These are phyloP conservation scores for Colletotrichum liriopes DNA, from an alignment of 2,329 filamentous ascomycete genomes.

Conservation along the genomic window DNA sequence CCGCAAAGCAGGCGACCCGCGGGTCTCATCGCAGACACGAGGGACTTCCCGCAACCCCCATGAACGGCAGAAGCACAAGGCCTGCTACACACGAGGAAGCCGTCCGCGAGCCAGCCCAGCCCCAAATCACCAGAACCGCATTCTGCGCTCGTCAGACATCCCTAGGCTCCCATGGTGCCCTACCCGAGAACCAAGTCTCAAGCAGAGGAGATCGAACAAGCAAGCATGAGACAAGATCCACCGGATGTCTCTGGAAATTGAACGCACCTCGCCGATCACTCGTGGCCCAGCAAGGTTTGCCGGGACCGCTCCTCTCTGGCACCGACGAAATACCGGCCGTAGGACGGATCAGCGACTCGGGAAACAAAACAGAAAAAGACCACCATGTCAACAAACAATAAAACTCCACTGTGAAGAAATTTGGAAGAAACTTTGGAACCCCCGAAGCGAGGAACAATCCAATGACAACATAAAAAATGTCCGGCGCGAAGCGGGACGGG, in stretches of 20 bases:
- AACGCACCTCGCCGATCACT: slow-evolving; percentile 4
- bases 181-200: background rate
- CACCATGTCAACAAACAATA: background rate
- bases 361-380: background rate
- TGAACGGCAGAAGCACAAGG: too few species aligned
- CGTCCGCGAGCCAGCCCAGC: background rate
- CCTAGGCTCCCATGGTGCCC: background rate
- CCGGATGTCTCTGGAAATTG: background rate
- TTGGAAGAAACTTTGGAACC: background rate
- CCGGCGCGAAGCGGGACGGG: background rate
- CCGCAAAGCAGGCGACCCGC: too few species aligned
- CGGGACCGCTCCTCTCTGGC: background rate
- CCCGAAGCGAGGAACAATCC: background rate
- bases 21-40: background rate
- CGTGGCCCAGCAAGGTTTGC: background rate
- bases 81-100: background rate
- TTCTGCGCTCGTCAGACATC: background rate
- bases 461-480: too few species aligned
- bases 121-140: background rate
- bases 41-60: background rate
- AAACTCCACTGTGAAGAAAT: background rate
- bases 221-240: background rate
- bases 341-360: background rate
- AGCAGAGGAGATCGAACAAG: background rate
- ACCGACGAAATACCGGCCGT: background rate